Evolutionary conservation across 2,329 filamentous ascomycete genomes (phyloP).

Genomic region (Lecanosticta acicola): DNA sequence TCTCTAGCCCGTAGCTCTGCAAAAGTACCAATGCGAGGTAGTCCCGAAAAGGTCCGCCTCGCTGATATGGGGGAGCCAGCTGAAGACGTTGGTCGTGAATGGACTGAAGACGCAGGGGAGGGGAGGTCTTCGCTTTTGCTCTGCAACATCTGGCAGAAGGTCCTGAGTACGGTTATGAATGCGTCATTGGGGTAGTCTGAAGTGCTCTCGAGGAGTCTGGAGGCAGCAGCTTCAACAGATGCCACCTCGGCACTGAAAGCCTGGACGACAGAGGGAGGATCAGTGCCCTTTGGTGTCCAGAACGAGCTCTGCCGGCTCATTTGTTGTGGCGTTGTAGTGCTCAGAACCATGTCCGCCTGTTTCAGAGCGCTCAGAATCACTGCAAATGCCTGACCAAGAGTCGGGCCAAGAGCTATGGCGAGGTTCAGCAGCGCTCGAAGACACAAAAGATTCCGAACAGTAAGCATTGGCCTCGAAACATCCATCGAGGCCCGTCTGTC

Average conservation of each 20-base stretch:
- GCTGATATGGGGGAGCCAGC: constrained; percentile 4
- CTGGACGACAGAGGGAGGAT: constrained; percentile 25
- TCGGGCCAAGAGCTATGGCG: constrained; percentile 88
- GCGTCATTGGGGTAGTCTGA: constrained; percentile 79
- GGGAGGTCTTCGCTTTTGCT: constrained; percentile 13
- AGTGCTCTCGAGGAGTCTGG: constrained; percentile 84
- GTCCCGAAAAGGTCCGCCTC: constrained; percentile 37
- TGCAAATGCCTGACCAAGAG: constrained; percentile 75
- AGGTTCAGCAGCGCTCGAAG: constrained; percentile 87
- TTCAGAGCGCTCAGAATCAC: constrained; percentile 90
- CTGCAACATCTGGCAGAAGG: constrained; percentile 66
- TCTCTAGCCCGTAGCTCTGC: constrained; percentile 37
- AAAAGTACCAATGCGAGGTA: constrained; percentile 40
- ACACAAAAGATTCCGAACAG: constrained; percentile 84
- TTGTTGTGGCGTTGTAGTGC: constrained; percentile 35
- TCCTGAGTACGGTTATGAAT: constrained; percentile 70
- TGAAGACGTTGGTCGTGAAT: constrained; percentile 20
- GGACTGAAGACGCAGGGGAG: constrained; percentile 9
- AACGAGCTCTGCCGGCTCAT: constrained; percentile 20
- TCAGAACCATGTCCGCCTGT: constrained; percentile 82
- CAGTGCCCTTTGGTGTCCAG: constrained; percentile 17
- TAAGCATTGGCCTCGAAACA: constrained; percentile 53
- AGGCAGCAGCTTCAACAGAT: constrained; percentile 82
- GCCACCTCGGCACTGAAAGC: constrained; percentile 68
- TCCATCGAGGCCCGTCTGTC: constrained; percentile 56